Evolutionary conservation across 2,329 filamentous ascomycete species (phyloP).

Genomic region (Ceratocystis variospora): DNA sequence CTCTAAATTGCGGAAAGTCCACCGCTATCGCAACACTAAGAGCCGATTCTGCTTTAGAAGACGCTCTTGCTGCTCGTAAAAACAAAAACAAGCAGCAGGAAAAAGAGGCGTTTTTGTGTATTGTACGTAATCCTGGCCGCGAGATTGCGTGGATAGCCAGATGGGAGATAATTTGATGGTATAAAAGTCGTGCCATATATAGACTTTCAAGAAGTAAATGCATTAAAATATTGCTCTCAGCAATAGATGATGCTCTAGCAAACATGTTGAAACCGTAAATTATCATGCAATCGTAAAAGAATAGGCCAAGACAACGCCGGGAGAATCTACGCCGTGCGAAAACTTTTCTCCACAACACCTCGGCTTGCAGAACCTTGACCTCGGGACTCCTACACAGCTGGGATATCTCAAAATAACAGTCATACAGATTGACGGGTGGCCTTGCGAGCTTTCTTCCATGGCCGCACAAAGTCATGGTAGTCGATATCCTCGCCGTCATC

Average conservation of each 20-base stretch:
- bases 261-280: constrained; percentile 3
- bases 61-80: constrained; percentile 7
- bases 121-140: constrained; percentile 71
- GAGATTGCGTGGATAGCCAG: constrained; percentile 61
- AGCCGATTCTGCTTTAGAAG: constrained; percentile 9
- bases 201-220: background rate
- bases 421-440: background rate
- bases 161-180: constrained; percentile 52
- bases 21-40: constrained; percentile 58
- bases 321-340: background rate
- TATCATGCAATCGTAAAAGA: background rate
- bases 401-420: background rate
- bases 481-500: constrained; percentile 17
- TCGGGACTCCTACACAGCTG: background rate
- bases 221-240: background rate
- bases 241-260: background rate
- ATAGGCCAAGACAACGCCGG: constrained; percentile 3
- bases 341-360: background rate
- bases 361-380: background rate
- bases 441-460: constrained; percentile 19
- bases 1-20: constrained; percentile 60
- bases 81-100: constrained; percentile 23
- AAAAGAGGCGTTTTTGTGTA: constrained; percentile 47
- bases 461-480: constrained; percentile 19
- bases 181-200: background rate